Evolutionary conservation across 805 yeast species (phyloP).

Genomic region (Barnettozyma sp.): DNA sequence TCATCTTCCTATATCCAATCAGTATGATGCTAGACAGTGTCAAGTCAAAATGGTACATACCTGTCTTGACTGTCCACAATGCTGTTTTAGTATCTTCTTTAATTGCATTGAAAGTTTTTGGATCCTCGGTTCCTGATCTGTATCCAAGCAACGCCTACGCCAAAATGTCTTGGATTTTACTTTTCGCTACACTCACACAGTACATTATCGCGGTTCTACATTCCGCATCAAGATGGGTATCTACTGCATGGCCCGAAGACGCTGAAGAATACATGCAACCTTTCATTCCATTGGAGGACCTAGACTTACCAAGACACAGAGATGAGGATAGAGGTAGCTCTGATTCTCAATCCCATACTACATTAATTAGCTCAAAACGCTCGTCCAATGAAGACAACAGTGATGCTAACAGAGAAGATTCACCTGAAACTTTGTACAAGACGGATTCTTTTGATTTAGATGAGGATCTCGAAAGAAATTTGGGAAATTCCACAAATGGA

Average conservation of each 20-base stretch:
- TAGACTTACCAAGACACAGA: no score
- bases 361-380: constrained; percentile 17
- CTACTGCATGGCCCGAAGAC: constrained; percentile 21
- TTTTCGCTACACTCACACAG: constrained; percentile 48
- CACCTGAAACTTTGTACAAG: constrained; percentile 17
- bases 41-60: constrained; percentile 51
- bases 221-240: constrained; percentile 39
- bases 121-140: constrained; percentile 51
- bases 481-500: constrained; percentile 5
- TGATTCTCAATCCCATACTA: constrained; percentile 20
- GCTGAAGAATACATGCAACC: constrained; percentile 13
- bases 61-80: constrained; percentile 46
- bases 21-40: constrained; percentile 57
- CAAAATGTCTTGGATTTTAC: constrained; percentile 54
- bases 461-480: constrained; percentile 9
- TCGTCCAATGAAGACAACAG: constrained; percentile 9
- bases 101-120: constrained; percentile 49
- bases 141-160: constrained; percentile 76
- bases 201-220: constrained; percentile 46
- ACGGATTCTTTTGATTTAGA: constrained; percentile 23
- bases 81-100: constrained; percentile 42
- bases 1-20: constrained; percentile 59
- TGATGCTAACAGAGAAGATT: constrained; percentile 1
- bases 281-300: constrained; percentile 27
- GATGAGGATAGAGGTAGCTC: constrained; percentile 14